A percentile compares a stretch with the other conserved stretches of the same genome.
These are phyloP conservation scores for Nitzschia sp. DNA, from an alignment of 108 stramenopile species.

Conservation along the genomic window DNA sequence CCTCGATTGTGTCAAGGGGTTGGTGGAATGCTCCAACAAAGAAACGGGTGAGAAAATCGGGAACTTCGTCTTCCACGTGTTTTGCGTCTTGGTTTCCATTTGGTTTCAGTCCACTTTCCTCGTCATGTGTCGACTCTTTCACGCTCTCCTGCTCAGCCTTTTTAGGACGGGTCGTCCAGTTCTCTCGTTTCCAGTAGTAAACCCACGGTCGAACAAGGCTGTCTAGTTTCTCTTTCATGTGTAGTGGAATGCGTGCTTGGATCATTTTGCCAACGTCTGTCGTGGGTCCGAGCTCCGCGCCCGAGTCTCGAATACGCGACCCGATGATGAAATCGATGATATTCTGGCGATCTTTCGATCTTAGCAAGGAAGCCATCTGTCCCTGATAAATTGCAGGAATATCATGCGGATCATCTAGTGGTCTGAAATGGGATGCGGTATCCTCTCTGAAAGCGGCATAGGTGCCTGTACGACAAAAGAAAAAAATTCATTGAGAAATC, in stretches of 20 bases:
- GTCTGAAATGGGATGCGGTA: constrained; percentile 54
- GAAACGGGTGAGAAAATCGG: constrained; percentile 65
- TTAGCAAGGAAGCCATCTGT: constrained; percentile 65
- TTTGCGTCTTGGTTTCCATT: neutral
- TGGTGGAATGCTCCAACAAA: constrained; percentile 81
- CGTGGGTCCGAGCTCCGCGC: constrained; percentile 82
- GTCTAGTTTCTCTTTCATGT: constrained; percentile 80
- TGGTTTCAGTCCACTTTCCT: constrained; percentile 5
- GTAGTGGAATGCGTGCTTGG: constrained; percentile 77
- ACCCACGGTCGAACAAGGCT: constrained; percentile 74
- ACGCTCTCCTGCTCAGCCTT: neutral
- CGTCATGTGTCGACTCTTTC: neutral
- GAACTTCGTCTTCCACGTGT: constrained; percentile 23
- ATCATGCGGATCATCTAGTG: constrained; percentile 56
- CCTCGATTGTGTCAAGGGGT: constrained; percentile 91
- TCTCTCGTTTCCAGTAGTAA: constrained; percentile 63
- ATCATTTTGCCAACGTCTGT: constrained; percentile 84
- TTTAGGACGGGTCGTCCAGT: constrained; percentile 47
- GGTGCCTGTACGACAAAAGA: constrained; percentile 9
- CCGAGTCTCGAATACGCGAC: constrained; percentile 85
- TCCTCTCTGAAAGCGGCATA: constrained; percentile 84
- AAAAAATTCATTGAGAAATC: neutral
- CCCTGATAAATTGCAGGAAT: constrained; percentile 48
- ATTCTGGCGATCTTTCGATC: constrained; percentile 78
- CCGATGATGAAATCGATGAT: constrained; percentile 92